Conservation (phyloP, 768 basidiomycete genomes). For the Suillus alpinus region DNA sequence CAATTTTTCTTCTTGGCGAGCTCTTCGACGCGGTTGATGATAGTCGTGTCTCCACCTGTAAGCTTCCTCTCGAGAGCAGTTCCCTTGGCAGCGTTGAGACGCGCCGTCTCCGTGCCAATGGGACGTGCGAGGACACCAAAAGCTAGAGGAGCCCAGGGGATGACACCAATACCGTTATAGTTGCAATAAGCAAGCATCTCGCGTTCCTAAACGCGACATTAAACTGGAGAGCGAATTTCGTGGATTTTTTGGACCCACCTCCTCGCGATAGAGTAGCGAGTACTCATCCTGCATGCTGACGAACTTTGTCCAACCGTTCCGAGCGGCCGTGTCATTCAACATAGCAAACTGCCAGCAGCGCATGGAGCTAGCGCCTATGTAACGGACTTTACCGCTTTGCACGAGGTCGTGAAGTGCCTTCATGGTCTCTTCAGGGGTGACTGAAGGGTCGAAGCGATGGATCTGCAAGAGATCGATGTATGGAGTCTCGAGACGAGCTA, state of each 20-base stretch:
- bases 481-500: conserved; percentile 32
- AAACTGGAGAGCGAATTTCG: not conserved
- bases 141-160: conserved; percentile 49
- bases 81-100: conserved; percentile 16
- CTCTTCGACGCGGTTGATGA: conserved; percentile 40
- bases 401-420: too few species aligned
- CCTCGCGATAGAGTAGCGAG: conserved; percentile 53
- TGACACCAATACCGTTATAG: conserved; percentile 48
- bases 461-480: conserved; percentile 44
- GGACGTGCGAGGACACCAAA: conserved; percentile 40
- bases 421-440: conserved; percentile 43
- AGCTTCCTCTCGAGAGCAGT: conserved; percentile 21
- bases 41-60: conserved; percentile 30
- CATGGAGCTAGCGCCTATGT: conserved; percentile 49
- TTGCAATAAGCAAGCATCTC: conserved; percentile 46
- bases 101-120: conserved; percentile 21
- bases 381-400: conserved; percentile 53
- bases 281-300: conserved; percentile 56
- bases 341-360: conserved; percentile 42
- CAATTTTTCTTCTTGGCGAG: conserved; percentile 38
- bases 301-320: conserved; percentile 50
- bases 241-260: conserved; percentile 25
- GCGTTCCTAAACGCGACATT: conserved; percentile 32
- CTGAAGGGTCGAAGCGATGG: conserved; percentile 37
- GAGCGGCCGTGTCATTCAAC: conserved; percentile 43